Evolutionary conservation across 1,284 basidiomycete genomes (phyloP).

Genomic region (Vanrija sp.): DNA sequence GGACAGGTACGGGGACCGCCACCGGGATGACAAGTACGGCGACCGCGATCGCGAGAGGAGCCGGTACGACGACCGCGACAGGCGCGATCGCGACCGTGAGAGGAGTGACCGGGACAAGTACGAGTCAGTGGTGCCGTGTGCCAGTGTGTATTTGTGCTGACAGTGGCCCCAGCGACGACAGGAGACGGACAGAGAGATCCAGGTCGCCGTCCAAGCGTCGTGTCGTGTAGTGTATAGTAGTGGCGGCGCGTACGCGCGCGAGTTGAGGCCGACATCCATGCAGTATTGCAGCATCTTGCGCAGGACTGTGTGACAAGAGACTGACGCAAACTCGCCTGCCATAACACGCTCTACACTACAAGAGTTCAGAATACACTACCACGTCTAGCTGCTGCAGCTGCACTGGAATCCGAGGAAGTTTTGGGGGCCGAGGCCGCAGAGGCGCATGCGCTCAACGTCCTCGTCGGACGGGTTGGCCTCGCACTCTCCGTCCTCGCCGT

Average conservation of each 20-base stretch:
- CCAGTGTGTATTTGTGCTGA: background rate
- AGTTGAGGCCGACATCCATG: background rate
- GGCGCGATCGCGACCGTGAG: slow-evolving; percentile 12
- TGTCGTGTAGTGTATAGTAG: slow-evolving; percentile 12
- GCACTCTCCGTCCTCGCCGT: slow-evolving; percentile 63
- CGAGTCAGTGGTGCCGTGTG: slow-evolving; percentile 11
- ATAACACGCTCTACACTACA: too few relatives aligned
- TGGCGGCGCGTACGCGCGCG: background rate
- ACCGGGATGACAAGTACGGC: slow-evolving; percentile 10
- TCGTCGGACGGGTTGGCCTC: slow-evolving; percentile 48
- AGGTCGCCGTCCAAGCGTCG: slow-evolving; percentile 20
- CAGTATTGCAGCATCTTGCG: background rate
- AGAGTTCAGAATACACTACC: background rate
- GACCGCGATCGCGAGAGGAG: slow-evolving; percentile 11
- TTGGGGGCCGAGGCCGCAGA: slow-evolving; percentile 71
- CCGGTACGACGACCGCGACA: slow-evolving; percentile 25
- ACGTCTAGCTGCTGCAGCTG: slow-evolving; percentile 71
- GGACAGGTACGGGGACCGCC: slow-evolving; percentile 11
- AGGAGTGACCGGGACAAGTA: slow-evolving; percentile 7
- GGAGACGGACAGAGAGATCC: slow-evolving; percentile 14
- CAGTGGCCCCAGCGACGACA: slow-evolving; percentile 8
- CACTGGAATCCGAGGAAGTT: slow-evolving; percentile 85
- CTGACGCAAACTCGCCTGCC: background rate
- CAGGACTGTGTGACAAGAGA: too few relatives aligned
- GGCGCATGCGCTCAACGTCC: slow-evolving; percentile 62